Conservation (phyloP, 192 early-diverging fungal species). For the Gigaspora rosea region DNA sequence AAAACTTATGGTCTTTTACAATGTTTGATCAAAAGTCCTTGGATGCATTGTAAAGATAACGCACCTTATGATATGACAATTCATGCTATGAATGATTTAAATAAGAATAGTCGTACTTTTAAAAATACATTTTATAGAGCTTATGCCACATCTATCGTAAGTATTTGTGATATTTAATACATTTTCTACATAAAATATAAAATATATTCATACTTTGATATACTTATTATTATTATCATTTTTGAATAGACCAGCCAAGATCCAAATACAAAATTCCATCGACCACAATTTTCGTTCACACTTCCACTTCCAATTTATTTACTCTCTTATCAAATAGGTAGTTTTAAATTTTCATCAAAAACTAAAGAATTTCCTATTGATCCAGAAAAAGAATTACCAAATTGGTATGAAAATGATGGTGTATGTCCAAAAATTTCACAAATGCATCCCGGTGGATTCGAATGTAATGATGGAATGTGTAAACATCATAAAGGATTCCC, state of each 20-base stretch:
- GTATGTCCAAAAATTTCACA: slow-evolving; percentile 25
- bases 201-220: too few species aligned
- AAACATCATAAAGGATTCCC: slow-evolving; percentile 27
- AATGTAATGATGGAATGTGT: background rate
- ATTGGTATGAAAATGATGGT: slow-evolving; percentile 30
- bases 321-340: slow-evolving; percentile 3
- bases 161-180: background rate
- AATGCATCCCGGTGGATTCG: background rate
- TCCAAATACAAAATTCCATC: slow-evolving; percentile 9
- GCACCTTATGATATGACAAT: slow-evolving; percentile 26
- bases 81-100: slow-evolving; percentile 27
- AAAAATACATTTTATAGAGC: slow-evolving; percentile 24
- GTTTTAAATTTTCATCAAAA: background rate
- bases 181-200: too few species aligned
- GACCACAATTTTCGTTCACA: slow-evolving; percentile 4
- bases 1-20: background rate
- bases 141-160: slow-evolving; percentile 28
- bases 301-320: slow-evolving; percentile 17
- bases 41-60: slow-evolving; percentile 10
- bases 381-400: background rate
- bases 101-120: slow-evolving; percentile 12
- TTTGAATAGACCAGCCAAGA: slow-evolving; percentile 10
- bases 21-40: slow-evolving; percentile 26
- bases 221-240: background rate
- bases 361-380: background rate